phyloP scores from a whole-genome alignment of 768 basidiomycete genomes.

The Cytidiella melzeri region DNA sequence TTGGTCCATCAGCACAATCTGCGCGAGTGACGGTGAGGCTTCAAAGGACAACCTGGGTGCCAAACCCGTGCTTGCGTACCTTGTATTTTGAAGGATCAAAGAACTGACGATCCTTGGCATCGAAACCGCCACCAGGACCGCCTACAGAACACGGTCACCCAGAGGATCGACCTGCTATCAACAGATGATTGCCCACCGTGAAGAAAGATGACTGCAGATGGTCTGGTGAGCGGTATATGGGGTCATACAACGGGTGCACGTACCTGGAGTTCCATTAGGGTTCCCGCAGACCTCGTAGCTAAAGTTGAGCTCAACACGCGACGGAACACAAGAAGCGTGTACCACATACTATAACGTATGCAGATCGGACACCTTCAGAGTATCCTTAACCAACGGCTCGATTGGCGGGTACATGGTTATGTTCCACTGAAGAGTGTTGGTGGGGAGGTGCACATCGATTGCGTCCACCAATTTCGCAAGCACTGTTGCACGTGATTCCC shows the following conservation, averaged over 20 bases:
- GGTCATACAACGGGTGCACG: constrained; percentile 6
- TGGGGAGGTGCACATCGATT: no score
- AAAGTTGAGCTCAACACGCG: constrained; percentile 2
- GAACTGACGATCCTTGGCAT: constrained; percentile 63
- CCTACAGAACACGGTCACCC: constrained; percentile 31
- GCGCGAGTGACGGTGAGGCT: neutral
- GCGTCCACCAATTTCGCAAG: no score
- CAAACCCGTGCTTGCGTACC: constrained; percentile 28
- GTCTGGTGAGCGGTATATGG: neutral
- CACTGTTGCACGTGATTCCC: no score
- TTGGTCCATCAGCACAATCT: constrained; percentile 90
- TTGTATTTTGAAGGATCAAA: constrained; percentile 87
- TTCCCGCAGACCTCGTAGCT: constrained; percentile 85
- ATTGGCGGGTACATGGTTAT: constrained; percentile 59
- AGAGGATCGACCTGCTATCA: neutral
- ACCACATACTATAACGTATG: constrained; percentile 73
- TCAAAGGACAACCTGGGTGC: neutral
- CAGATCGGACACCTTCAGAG: constrained; percentile 63
- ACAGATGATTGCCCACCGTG: constrained; percentile 44
- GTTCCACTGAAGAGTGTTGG: neutral
- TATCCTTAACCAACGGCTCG: constrained; percentile 58
- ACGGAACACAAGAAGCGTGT: no score
- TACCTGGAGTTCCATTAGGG: constrained; percentile 69
- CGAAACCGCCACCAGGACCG: constrained; percentile 77
- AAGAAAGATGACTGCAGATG: constrained; percentile 60